Evolutionary conservation across 2,329 filamentous ascomycete species (phyloP).

Genomic region (Neonectria punicea): DNA sequence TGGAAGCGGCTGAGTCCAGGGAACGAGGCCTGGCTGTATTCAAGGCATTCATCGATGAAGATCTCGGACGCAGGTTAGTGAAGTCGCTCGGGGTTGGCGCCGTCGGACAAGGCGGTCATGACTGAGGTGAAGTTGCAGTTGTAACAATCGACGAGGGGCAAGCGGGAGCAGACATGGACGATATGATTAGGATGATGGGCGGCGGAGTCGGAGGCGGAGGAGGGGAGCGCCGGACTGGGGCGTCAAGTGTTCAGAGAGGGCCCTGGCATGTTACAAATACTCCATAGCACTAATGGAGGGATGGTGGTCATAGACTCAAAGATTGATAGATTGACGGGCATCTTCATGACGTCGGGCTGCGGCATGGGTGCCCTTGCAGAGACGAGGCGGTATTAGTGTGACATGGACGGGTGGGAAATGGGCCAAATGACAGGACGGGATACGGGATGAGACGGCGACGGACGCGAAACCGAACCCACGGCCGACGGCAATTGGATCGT

Average conservation of each 20-base stretch:
- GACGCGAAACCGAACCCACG: neutral
- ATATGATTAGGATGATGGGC: neutral
- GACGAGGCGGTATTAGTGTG: neutral
- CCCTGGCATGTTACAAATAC: neutral
- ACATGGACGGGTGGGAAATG: neutral
- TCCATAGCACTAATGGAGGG: neutral
- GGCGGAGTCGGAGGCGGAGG: neutral
- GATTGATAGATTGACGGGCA: neutral
- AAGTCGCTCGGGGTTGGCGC: neutral
- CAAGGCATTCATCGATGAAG: slow-evolving; percentile 11
- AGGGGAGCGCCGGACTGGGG: neutral
- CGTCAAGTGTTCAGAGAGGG: neutral
- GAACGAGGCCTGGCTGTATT: neutral
- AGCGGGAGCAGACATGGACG: neutral
- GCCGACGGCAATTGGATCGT: neutral
- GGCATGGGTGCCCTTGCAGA: neutral
- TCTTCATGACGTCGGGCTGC: neutral
- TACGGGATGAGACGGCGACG: neutral
- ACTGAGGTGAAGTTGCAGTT: neutral
- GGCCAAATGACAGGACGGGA: neutral
- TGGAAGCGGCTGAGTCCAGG: neutral
- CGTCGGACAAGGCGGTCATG: neutral
- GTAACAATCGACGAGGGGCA: neutral
- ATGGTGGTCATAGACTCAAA: neutral
- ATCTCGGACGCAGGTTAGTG: neutral